Evolutionary conservation across 768 basidiomycete genomes (phyloP).

Genomic region (Boletus fagicola): DNA sequence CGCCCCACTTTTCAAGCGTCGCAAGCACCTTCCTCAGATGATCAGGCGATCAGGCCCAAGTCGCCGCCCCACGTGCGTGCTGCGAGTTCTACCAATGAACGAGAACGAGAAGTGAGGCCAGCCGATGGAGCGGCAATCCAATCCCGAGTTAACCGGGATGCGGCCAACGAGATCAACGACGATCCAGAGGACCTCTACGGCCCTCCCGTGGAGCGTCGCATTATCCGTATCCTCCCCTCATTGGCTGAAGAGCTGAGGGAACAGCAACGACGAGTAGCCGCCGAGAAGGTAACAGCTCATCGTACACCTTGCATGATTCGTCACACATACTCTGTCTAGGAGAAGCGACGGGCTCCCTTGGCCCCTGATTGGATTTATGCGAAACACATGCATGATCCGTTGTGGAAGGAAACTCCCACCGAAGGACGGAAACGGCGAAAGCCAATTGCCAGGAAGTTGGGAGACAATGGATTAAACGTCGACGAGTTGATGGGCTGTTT

Average conservation of each 20-base stretch:
- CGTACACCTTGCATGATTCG: not conserved
- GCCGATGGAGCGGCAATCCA: not conserved
- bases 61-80: not conserved
- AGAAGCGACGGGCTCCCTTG: conserved; percentile 12
- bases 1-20: not conserved
- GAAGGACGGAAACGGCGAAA: conserved; percentile 18
- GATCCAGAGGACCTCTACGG: conserved; percentile 30
- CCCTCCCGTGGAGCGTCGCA: conserved; percentile 25
- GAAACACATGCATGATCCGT: conserved; percentile 18
- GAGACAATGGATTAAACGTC: conserved; percentile 11
- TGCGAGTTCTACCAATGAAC: not conserved
- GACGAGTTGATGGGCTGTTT: conserved; percentile 20
- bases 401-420: conserved; percentile 11
- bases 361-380: conserved; percentile 28
- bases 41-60: not conserved
- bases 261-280: conserved; percentile 16
- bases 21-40: not conserved
- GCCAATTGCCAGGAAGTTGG: conserved; percentile 12
- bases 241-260: conserved; percentile 27
- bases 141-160: not conserved
- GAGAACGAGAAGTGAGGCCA: not conserved
- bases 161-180: conserved; percentile 10
- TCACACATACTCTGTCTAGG: conserved; percentile 11
- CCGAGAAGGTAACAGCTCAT: conserved; percentile 15
- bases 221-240: conserved; percentile 28